Percentiles rank a stretch among this genome's conserved stretches.
Conservation (phyloP, 1,139 yeast species). For the Nakaseomyces kungkrabaensis region DNA sequence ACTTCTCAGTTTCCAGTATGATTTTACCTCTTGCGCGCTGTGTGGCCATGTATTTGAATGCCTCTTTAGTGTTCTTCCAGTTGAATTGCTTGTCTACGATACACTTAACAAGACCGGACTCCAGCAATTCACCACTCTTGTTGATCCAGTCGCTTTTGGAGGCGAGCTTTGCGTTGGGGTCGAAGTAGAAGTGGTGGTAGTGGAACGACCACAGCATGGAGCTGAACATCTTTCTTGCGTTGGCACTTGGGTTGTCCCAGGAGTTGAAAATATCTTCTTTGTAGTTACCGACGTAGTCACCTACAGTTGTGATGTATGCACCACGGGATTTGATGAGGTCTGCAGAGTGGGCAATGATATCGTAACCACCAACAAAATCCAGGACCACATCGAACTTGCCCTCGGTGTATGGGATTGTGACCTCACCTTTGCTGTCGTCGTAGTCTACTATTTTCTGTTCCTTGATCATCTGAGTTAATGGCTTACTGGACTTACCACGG, state of each 20-base stretch:
- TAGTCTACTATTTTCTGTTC: constrained; percentile 22
- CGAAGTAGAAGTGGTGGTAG: constrained; percentile 30
- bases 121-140: constrained; percentile 35
- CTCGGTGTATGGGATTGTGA: constrained; percentile 23
- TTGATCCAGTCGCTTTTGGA: constrained; percentile 28
- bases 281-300: constrained; percentile 38
- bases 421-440: constrained; percentile 21
- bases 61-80: constrained; percentile 44
- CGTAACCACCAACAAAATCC: constrained; percentile 43
- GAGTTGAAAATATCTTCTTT: constrained; percentile 29
- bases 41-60: constrained; percentile 39
- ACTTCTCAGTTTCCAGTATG: constrained; percentile 35
- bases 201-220: constrained; percentile 29
- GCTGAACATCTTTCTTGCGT: constrained; percentile 32
- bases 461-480: constrained; percentile 22
- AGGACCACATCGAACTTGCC: constrained; percentile 37
- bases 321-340: constrained; percentile 34
- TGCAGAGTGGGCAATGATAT: constrained; percentile 27
- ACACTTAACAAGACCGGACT: constrained; percentile 34
- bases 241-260: constrained; percentile 32
- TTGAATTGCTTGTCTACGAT: constrained; percentile 45
- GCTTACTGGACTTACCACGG: constrained; percentile 24
- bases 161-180: constrained; percentile 24
- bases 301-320: constrained; percentile 44
- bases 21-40: constrained; percentile 62